Evolutionary conservation across 805 yeast species (phyloP).

Genomic region (Nakazawaea wickerhamii): DNA sequence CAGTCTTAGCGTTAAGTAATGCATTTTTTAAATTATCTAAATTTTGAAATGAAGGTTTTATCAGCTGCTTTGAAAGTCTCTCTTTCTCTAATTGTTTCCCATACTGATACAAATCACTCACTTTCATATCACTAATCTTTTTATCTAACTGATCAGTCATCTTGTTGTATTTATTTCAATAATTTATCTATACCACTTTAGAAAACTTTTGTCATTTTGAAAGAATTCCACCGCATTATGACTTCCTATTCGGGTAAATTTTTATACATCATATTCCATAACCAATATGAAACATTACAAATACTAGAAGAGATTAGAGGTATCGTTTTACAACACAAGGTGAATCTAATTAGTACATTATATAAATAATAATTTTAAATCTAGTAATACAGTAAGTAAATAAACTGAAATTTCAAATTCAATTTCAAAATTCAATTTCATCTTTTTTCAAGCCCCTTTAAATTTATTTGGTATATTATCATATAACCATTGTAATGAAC

Average conservation of each 20-base stretch:
- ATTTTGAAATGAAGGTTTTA: not conserved
- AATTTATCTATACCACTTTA: too few species aligned
- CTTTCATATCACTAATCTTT: slow-evolving; percentile 3
- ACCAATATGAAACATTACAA: too few species aligned
- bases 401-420: not conserved
- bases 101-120: slow-evolving; percentile 6
- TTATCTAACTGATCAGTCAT: not conserved
- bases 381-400: not conserved
- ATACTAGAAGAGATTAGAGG: too few species aligned
- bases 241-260: too few species aligned
- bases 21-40: slow-evolving; percentile 1
- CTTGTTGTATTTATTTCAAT: too few species aligned
- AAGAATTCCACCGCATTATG: too few species aligned
- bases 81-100: not conserved
- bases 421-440: not conserved
- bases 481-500: slow-evolving; percentile 27
- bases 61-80: not conserved
- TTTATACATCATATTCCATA: too few species aligned
- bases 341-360: not conserved
- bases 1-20: not conserved
- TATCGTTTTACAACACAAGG: too few species aligned
- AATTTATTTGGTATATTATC: slow-evolving; percentile 26
- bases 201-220: too few species aligned
- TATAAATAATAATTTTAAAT: too few species aligned
- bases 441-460: slow-evolving; percentile 7